Base-by-base conservation (phyloP, 352 stramenopile species). In the Pythium phragmitis region DNA sequence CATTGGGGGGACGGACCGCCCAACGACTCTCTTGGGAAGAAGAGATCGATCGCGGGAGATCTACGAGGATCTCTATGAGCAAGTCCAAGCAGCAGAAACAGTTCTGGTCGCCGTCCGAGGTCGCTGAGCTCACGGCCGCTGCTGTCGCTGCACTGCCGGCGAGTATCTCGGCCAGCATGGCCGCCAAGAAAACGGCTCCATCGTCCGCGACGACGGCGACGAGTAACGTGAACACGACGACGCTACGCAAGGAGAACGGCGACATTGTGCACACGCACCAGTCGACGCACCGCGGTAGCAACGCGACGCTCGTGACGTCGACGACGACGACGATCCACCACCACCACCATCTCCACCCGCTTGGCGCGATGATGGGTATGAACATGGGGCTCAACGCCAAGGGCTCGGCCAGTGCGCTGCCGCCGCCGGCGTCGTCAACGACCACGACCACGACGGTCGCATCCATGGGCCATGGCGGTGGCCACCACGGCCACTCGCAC, bases 231-330 rank as follows among this genome's bases (percentile, higher is more conserved):
- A 84, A 82, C 56, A 76, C 70, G 16, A 76, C 76, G 52, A 88
- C 76, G 19, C 80, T 85, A 55, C 82, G 82, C 42, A 76, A 82
- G 1, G 82, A 91, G 60, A 89, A 89, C 60, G 80, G 80, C 23
- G 82, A 88, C 61, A 91, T 91, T 61, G 77, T 91, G 58, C 82
- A 91, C 63, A 81, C 85, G 63, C 82, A 89, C 61, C 82, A 89
- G 63, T 81, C 82, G 54, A 91, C 80, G n/a, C 82, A 91, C 58
- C 69, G 79, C 36, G 82, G 74, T 36, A 85, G 74, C 33, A 91
- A 88, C 68, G 79, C 82, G 14, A 89, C 82, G 45, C 71, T 91
- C 33, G 79, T 91, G 57, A 91, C 82, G 52, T 91, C 82, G 6
- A 91, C 82, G 50, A 91, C 82, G 23, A 91, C 82, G 42, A 91